phyloP scores from a whole-genome alignment of 768 basidiomycete species.

The Infundibulicybe gibba region DNA sequence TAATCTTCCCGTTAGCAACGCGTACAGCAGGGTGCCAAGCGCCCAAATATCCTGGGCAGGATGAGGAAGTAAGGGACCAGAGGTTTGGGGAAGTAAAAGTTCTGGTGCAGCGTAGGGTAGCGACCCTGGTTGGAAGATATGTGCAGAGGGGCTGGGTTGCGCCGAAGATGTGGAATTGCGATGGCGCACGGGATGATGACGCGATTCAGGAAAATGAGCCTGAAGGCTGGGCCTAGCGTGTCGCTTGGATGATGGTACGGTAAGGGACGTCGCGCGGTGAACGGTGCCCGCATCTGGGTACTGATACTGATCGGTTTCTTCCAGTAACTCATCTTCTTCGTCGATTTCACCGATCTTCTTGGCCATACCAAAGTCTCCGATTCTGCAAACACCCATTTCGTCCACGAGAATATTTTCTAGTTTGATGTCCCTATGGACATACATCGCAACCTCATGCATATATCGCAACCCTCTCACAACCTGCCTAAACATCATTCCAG shows the following conservation, averaged over 20 bases:
- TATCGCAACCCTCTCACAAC: conserved; percentile 80
- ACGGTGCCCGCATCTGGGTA: conserved; percentile 16
- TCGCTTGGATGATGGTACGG: conserved; percentile 22
- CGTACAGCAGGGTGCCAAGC: conserved; percentile 84
- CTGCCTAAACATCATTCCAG: conserved; percentile 83
- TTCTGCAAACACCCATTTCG: conserved; percentile 82
- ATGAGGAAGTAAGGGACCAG: conserved; percentile 36
- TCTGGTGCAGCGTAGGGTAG: conserved; percentile 92
- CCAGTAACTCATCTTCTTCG: conserved; percentile 29
- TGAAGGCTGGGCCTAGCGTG: conserved; percentile 16
- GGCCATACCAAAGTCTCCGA: conserved; percentile 84
- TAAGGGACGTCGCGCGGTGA: conserved; percentile 38
- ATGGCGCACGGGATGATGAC: conserved; percentile 45
- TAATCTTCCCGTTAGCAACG: conserved; percentile 77
- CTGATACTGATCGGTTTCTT: conserved; percentile 12
- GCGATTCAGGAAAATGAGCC: conserved; percentile 30
- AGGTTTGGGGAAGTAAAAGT: conserved; percentile 60
- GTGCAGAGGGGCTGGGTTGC: conserved; percentile 16
- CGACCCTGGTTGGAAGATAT: conserved; percentile 68
- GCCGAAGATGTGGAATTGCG: conserved; percentile 38
- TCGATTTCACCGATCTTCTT: conserved; percentile 52
- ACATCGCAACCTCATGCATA: conserved; percentile 70
- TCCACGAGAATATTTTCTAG: conserved; percentile 95
- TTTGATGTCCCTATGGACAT: conserved; percentile 94
- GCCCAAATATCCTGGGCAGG: conserved; percentile 97